phyloP scores from a whole-genome alignment of 2,329 filamentous ascomycete genomes.

The Cladophialophora exuberans region DNA sequence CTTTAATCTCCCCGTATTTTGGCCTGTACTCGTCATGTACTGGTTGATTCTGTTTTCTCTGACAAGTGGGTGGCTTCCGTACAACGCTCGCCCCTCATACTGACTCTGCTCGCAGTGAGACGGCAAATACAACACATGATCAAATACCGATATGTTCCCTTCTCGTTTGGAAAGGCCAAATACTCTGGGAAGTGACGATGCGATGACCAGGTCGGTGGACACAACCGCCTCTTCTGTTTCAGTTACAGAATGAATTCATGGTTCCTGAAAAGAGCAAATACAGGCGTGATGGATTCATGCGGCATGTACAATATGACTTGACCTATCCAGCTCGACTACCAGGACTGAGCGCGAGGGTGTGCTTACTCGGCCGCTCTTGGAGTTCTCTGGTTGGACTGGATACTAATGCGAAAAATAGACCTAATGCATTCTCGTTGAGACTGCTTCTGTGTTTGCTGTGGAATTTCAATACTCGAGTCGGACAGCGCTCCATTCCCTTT shows the following conservation, averaged over 20 bases:
- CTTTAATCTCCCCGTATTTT: conserved; percentile 98
- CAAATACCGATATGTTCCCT: conserved; percentile 98
- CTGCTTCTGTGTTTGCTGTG: not conserved
- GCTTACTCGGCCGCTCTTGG: not conserved
- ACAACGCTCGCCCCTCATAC: not conserved
- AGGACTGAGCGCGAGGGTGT: not conserved
- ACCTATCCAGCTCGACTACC: not conserved
- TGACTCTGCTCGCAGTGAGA: conserved; percentile 68
- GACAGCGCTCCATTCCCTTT: not conserved
- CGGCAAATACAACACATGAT: conserved; percentile 99
- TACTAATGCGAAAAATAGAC: not conserved
- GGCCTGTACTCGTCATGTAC: conserved; percentile 97
- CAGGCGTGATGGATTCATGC: conserved; percentile 1
- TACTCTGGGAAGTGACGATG: conserved; percentile 54
- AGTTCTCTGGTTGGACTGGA: conserved; percentile 5
- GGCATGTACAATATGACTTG: conserved; percentile 7
- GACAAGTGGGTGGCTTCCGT: conserved; percentile 73
- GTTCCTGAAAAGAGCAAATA: not conserved
- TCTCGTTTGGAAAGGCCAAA: conserved; percentile 85
- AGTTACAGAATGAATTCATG: not conserved
- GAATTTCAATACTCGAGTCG: not conserved
- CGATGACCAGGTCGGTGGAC: not conserved
- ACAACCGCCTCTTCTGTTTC: not conserved
- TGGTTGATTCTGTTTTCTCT: conserved; percentile 96
- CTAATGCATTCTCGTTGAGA: not conserved